phyloP scores from a whole-genome alignment of 345 rosid genomes.

The Brassica incana region DNA sequence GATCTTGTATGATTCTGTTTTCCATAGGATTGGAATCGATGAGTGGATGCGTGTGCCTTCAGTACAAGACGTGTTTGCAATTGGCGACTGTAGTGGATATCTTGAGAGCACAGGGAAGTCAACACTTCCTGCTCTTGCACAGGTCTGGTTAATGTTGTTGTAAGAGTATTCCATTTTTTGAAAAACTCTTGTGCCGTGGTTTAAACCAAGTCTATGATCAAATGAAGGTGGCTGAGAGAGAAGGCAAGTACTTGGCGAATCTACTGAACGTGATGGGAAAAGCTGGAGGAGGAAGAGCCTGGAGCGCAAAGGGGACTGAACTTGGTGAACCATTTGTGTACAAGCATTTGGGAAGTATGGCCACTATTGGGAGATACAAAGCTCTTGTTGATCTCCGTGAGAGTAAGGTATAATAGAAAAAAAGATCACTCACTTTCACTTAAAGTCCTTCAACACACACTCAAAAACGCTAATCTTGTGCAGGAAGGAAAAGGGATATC shows the following conservation, averaged over 20 bases:
- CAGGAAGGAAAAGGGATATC: constrained; percentile 88
- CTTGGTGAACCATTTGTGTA: constrained; percentile 81
- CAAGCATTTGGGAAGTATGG: constrained; percentile 97
- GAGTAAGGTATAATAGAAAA: constrained; percentile 57
- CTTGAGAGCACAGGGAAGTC: constrained; percentile 80
- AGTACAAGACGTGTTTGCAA: constrained; percentile 72
- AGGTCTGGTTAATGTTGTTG: constrained; percentile 45
- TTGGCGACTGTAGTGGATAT: constrained; percentile 98
- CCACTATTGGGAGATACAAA: constrained; percentile 87
- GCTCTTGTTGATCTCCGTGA: constrained; percentile 96
- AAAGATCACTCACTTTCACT: neutral
- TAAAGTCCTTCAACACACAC: too few species aligned
- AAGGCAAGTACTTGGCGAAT: constrained; percentile 80
- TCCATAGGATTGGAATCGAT: constrained; percentile 75
- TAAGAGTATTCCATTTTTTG: neutral
- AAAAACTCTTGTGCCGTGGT: neutral
- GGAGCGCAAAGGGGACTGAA: constrained; percentile 47
- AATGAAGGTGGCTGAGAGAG: constrained; percentile 90
- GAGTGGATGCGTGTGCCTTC: constrained; percentile 93
- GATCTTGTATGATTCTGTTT: constrained; percentile 13
- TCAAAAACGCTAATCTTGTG: neutral
- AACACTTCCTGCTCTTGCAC: constrained; percentile 97
- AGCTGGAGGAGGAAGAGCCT: constrained; percentile 76
- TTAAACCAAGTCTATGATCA: neutral
- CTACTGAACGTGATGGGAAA: constrained; percentile 63